Conservation (phyloP, 345 rosid genomes). For the Lepidium sativum region DNA sequence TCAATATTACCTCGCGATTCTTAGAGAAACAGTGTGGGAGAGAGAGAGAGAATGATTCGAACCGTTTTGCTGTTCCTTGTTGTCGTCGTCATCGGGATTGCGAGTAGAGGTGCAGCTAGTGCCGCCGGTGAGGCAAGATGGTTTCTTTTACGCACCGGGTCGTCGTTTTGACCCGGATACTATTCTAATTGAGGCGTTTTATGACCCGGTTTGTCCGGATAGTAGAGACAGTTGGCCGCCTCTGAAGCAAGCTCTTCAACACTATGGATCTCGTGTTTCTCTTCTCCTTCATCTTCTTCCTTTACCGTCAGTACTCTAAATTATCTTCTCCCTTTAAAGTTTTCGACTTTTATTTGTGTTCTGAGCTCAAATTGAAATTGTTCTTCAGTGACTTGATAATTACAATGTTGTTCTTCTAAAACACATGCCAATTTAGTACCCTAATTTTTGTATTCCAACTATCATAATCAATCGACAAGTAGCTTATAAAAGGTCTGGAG, state of each 20-base stretch:
- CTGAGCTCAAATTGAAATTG: neutral
- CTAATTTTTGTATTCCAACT: neutral
- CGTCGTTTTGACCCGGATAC: slow-evolving; percentile 19
- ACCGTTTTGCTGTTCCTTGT: neutral
- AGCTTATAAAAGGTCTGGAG: too few species aligned
- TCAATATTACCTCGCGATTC: neutral
- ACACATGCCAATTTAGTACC: too few species aligned
- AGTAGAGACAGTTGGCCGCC: slow-evolving; percentile 30
- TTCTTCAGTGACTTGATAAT: neutral
- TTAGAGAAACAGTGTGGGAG: neutral
- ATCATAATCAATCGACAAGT: neutral
- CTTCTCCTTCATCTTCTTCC: slow-evolving; percentile 28
- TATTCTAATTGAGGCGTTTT: slow-evolving; percentile 22
- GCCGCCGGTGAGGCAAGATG: slow-evolving; percentile 26
- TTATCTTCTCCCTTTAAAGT: neutral
- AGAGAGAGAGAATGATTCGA: slow-evolving; percentile 18
- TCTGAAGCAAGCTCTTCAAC: slow-evolving; percentile 15
- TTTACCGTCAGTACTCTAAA: slow-evolving; percentile 24
- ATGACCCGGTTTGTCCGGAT: slow-evolving; percentile 27
- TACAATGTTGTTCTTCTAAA: neutral
- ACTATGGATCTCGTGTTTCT: slow-evolving; percentile 23
- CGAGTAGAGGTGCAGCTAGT: slow-evolving; percentile 9
- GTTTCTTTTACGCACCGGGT: slow-evolving; percentile 22
- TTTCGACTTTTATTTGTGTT: neutral
- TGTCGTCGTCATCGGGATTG: neutral